These are phyloP conservation scores for Claviceps quebecensis DNA, from an alignment of 2,329 filamentous ascomycete species.

Conservation along the genomic window DNA sequence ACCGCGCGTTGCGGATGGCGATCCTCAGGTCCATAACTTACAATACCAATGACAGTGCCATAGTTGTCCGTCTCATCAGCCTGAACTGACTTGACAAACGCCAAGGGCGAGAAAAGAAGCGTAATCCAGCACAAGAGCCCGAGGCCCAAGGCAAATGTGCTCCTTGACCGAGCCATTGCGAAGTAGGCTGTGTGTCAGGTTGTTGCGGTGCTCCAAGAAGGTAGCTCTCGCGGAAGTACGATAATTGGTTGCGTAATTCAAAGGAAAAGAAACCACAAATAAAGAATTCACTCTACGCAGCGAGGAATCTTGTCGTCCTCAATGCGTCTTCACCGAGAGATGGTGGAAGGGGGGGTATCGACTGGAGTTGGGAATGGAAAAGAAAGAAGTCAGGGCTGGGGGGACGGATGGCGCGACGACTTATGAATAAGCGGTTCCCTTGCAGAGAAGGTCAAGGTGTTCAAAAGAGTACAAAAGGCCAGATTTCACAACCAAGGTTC, in stretches of 20 bases:
- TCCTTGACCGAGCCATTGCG: constrained; percentile 44
- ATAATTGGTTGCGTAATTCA: constrained; percentile 10
- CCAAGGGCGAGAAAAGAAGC: constrained; percentile 75
- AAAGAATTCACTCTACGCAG: constrained; percentile 12
- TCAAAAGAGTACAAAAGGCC: constrained; percentile 32
- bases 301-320: constrained; percentile 15
- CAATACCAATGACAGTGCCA: constrained; percentile 89
- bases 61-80: constrained; percentile 64
- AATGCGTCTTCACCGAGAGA: constrained; percentile 16
- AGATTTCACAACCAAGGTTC: constrained; percentile 27
- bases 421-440: constrained; percentile 20
- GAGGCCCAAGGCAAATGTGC: constrained; percentile 64
- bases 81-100: constrained; percentile 65
- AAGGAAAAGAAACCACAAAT: constrained; percentile 12
- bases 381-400: constrained; percentile 12
- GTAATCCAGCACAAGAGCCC: constrained; percentile 86
- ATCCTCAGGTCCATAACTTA: constrained; percentile 22
- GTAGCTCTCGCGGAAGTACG: constrained; percentile 5
- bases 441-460: constrained; percentile 29
- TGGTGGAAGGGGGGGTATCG: constrained; percentile 13
- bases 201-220: constrained; percentile 7
- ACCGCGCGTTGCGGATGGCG: neutral
- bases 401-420: constrained; percentile 14
- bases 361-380: constrained; percentile 13
- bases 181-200: constrained; percentile 9